Percentiles rank a stretch among this genome's conserved stretches.
phyloP scores from a whole-genome alignment of 2,329 filamentous ascomycete genomes.

The Hymenoscyphus repandus region DNA sequence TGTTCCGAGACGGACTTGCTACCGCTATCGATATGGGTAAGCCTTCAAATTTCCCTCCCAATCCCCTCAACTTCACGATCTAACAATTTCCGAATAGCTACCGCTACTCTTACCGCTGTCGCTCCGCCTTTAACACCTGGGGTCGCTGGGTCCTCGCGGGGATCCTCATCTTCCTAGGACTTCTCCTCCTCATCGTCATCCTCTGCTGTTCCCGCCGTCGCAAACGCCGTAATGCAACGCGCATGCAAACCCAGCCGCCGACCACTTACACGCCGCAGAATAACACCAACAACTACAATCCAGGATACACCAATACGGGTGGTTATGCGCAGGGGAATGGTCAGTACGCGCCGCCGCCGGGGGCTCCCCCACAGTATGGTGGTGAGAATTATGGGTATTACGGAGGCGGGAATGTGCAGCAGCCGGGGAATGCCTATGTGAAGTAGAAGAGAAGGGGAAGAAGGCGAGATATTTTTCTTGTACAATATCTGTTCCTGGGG shows the following conservation, averaged over 20 bases:
- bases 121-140: constrained; percentile 15
- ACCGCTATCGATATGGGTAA: constrained; percentile 2
- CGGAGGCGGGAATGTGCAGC: constrained; percentile 15
- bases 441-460: not conserved
- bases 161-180: constrained; percentile 15
- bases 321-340: not conserved
- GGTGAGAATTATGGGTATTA: constrained; percentile 12
- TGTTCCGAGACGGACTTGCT: not conserved
- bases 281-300: constrained; percentile 7
- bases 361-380: constrained; percentile 8
- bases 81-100: not conserved
- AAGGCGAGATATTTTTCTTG: not conserved
- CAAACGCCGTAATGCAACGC: not conserved
- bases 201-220: not conserved
- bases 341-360: constrained; percentile 11
- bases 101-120: constrained; percentile 2
- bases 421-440: constrained; percentile 15
- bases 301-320: not conserved
- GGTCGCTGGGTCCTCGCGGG: constrained; percentile 23
- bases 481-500: too few relatives aligned
- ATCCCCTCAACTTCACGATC: not conserved
- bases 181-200: constrained; percentile 13
- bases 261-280: constrained; percentile 5
- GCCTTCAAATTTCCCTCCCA: not conserved
- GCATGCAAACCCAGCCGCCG: not conserved